Percentiles rank a stretch among this genome's conserved stretches.
Conservation (phyloP, 1,284 basidiomycete species). For the Wolfiporia cocos region DNA sequence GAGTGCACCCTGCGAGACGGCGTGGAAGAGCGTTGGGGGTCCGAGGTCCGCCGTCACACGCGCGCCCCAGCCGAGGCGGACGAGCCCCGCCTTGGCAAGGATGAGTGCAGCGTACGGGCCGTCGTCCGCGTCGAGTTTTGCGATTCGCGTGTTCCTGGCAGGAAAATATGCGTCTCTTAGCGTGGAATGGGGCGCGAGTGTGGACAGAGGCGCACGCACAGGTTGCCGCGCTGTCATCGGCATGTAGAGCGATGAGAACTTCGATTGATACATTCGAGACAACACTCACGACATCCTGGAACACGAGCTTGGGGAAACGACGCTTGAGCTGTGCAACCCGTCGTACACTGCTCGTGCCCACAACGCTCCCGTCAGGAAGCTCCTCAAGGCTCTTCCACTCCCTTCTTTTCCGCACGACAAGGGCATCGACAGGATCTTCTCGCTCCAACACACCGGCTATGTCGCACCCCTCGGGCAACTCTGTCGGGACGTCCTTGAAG, state of each 20-base stretch:
- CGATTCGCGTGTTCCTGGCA: slow-evolving; percentile 80
- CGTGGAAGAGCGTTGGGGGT: slow-evolving; percentile 77
- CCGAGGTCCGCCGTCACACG: slow-evolving; percentile 77
- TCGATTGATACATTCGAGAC: neutral
- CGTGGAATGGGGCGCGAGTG: too few species aligned
- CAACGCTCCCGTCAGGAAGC: slow-evolving; percentile 82
- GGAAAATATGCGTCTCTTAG: too few species aligned
- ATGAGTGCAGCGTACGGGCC: slow-evolving; percentile 88
- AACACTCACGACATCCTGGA: slow-evolving; percentile 82
- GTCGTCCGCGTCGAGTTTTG: slow-evolving; percentile 84
- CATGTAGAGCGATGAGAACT: neutral
- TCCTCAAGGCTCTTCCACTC: slow-evolving; percentile 77
- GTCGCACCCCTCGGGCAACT: slow-evolving; percentile 78
- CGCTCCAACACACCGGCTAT: slow-evolving; percentile 84
- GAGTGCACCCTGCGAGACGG: slow-evolving; percentile 93
- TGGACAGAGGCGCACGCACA: slow-evolving; percentile 50
- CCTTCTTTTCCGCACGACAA: slow-evolving; percentile 82
- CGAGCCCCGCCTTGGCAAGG: slow-evolving; percentile 90
- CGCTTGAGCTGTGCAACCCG: slow-evolving; percentile 88
- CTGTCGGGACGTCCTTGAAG: slow-evolving; percentile 93
- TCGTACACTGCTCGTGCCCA: slow-evolving; percentile 93
- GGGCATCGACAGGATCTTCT: slow-evolving; percentile 86
- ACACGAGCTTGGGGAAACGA: slow-evolving; percentile 74
- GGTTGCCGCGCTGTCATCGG: slow-evolving; percentile 61
- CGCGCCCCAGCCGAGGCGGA: slow-evolving; percentile 74